Evolutionary conservation across 2,329 filamentous ascomycete genomes (phyloP).

Genomic region (Aspergillus fumigatus): DNA sequence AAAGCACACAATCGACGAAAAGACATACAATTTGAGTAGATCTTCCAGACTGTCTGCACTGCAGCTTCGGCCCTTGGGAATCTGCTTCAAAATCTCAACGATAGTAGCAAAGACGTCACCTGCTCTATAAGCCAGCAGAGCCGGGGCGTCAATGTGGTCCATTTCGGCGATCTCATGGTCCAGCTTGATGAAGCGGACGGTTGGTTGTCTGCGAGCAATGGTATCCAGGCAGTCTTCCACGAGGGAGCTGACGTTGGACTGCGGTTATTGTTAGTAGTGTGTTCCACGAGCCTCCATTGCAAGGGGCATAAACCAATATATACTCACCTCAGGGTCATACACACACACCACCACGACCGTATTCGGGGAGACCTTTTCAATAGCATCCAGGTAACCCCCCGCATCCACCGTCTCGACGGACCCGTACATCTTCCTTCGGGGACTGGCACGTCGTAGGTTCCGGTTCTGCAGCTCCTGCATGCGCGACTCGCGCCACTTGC

Average conservation of each 20-base stretch:
- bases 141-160: constrained; percentile 80
- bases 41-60: constrained; percentile 54
- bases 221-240: constrained; percentile 74
- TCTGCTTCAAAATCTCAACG: constrained; percentile 79
- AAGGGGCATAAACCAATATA: not conserved
- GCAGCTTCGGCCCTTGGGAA: constrained; percentile 57
- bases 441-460: constrained; percentile 65
- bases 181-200: constrained; percentile 83
- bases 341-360: constrained; percentile 91
- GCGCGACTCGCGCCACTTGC: constrained; percentile 77
- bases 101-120: constrained; percentile 89
- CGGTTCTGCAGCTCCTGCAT: constrained; percentile 70
- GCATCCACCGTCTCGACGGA: constrained; percentile 80
- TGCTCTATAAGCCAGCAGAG: constrained; percentile 81
- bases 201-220: constrained; percentile 66
- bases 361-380: constrained; percentile 79
- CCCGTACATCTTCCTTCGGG: constrained; percentile 73
- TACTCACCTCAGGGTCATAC: constrained; percentile 75
- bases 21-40: constrained; percentile 51
- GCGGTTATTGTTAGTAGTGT: not conserved
- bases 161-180: constrained; percentile 92
- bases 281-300: not conserved
- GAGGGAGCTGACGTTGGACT: constrained; percentile 75
- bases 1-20: not conserved
- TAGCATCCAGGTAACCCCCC: constrained; percentile 87